phyloP scores from a whole-genome alignment of 768 basidiomycete genomes.

The Naganishia vaughanmartiniae region DNA sequence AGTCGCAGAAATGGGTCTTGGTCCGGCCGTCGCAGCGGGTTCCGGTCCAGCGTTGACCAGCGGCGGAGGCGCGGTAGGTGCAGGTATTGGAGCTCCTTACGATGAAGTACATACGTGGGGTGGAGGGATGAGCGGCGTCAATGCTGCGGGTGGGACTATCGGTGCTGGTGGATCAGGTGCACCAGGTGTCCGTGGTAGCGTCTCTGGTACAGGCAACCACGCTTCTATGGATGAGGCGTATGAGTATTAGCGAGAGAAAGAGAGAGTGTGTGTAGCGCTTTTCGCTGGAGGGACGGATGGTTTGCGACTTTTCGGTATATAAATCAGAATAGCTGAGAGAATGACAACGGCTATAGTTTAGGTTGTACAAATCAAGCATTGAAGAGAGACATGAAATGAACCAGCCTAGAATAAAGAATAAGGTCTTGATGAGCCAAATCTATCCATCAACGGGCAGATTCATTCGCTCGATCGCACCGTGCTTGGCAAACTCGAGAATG shows the following conservation, averaged over 20 bases:
- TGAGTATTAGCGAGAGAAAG: slow-evolving; percentile 6
- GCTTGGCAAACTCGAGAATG: not conserved
- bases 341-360: not conserved
- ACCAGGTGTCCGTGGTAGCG: slow-evolving; percentile 7
- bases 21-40: slow-evolving; percentile 1
- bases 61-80: not conserved
- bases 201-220: not conserved
- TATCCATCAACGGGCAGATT: too few relatives aligned
- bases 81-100: slow-evolving; percentile 16
- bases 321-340: not conserved
- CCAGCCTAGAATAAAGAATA: not conserved
- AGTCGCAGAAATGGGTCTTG: slow-evolving; percentile 44
- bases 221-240: slow-evolving; percentile 12
- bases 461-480: not conserved
- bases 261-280: too few relatives aligned
- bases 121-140: slow-evolving; percentile 11
- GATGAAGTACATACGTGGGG: slow-evolving; percentile 17
- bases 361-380: not conserved
- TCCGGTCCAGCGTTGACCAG: slow-evolving; percentile 6
- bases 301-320: not conserved
- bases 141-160: slow-evolving; percentile 10
- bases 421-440: not conserved
- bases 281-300: not conserved
- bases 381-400: not conserved
- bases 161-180: slow-evolving; percentile 14